phyloP scores from a whole-genome alignment of 306 rosid species.

The Vicia sativa region DNA sequence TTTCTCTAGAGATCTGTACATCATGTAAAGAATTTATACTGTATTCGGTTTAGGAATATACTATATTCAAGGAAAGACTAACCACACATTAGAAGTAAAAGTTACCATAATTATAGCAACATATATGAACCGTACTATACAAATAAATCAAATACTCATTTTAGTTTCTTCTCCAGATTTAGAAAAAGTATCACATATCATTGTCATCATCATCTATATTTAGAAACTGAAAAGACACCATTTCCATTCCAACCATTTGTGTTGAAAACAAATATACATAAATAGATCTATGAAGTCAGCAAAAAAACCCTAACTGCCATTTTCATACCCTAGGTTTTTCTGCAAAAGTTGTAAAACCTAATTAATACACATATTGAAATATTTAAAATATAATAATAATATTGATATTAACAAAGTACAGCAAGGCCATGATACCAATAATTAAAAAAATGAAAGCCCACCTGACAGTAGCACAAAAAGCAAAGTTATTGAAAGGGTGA shows the following conservation, averaged over 20 bases:
- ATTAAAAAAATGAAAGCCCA: conserved; percentile 26
- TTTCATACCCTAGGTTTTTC: conserved; percentile 43
- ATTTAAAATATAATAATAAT: background rate
- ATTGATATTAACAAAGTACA: background rate
- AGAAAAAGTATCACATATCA: conserved; percentile 31
- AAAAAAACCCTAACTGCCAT: conserved; percentile 32
- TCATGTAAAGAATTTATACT: background rate
- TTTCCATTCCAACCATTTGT: conserved; percentile 32
- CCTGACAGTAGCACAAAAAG: conserved; percentile 49
- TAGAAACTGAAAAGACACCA: conserved; percentile 48
- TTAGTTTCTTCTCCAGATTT: conserved; percentile 21
- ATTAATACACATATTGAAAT: conserved; percentile 3
- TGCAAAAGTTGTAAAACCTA: conserved; percentile 32
- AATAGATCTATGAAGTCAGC: conserved; percentile 47
- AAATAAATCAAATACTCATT: conserved; percentile 10
- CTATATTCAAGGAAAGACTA: background rate
- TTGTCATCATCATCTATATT: conserved; percentile 23
- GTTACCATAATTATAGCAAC: conserved; percentile 21
- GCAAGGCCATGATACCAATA: background rate
- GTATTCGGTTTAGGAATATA: background rate
- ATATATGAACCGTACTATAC: background rate
- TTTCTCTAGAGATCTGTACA: background rate
- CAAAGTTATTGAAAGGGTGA: conserved; percentile 2
- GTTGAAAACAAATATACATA: conserved; percentile 45
- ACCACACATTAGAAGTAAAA: conserved; percentile 11